Percentiles rank a stretch among this genome's conserved stretches.
These are phyloP conservation scores for Lipomyces lipofer DNA, from an alignment of 805 yeast species.

Conservation along the genomic window DNA sequence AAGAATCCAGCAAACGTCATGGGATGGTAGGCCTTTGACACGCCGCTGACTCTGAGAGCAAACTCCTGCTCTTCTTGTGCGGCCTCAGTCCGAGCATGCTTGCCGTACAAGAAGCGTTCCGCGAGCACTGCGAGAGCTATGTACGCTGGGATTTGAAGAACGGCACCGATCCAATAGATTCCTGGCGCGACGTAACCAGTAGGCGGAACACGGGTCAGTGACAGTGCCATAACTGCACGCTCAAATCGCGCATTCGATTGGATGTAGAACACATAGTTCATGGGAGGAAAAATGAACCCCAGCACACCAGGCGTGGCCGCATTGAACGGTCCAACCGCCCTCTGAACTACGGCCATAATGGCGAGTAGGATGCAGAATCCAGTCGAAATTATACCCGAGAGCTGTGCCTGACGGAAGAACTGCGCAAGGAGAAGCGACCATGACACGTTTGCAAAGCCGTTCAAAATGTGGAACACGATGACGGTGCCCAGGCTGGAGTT, in stretches of 20 bases:
- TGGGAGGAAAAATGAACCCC: slow-evolving; percentile 41
- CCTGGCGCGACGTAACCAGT: slow-evolving; percentile 28
- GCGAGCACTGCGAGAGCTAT: slow-evolving; percentile 1
- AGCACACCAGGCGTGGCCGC: slow-evolving; percentile 33
- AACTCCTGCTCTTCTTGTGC: not conserved
- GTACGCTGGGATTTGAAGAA: slow-evolving; percentile 13
- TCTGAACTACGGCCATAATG: slow-evolving; percentile 36
- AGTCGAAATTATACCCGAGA: slow-evolving; percentile 39
- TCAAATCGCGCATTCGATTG: slow-evolving; percentile 23
- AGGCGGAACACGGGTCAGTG: slow-evolving; percentile 20
- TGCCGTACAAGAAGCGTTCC: slow-evolving; percentile 18
- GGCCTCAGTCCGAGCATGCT: not conserved
- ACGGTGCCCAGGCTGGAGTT: slow-evolving; percentile 34
- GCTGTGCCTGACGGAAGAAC: slow-evolving; percentile 37
- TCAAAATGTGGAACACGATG: slow-evolving; percentile 37
- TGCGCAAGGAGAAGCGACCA: slow-evolving; percentile 37
- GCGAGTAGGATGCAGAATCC: slow-evolving; percentile 38
- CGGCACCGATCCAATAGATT: slow-evolving; percentile 20
- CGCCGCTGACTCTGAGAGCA: slow-evolving; percentile 11
- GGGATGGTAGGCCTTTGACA: slow-evolving; percentile 15
- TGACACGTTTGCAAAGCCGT: slow-evolving; percentile 38
- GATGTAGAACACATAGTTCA: slow-evolving; percentile 38
- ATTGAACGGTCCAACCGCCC: slow-evolving; percentile 25
- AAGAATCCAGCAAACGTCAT: slow-evolving; percentile 13
- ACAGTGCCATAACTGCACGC: not conserved